Base-by-base conservation (phyloP, 129 eudicot genomes). In the Pittosporum tobira region DNA sequence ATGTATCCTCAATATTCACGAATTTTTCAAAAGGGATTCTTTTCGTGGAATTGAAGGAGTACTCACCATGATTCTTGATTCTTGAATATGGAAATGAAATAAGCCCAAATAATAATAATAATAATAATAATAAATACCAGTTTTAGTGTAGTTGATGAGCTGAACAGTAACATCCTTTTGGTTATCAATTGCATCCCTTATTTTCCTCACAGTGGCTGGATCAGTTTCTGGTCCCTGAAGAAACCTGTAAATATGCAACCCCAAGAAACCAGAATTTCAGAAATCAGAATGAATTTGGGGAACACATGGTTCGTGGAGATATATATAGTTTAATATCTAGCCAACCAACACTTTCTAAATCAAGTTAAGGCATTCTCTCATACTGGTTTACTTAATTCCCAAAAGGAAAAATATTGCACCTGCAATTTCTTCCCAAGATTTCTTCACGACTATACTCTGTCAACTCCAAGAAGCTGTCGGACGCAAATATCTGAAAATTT, bases 161-260 rank as follows among this genome's bases (percentile, higher is more conserved):
- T 93, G 99, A 60, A 93, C 93, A 6, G 96, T 87, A 66, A 93
- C 96, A 26, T 87, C 96, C 28, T 71, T 87, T 77, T 93, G 96
- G 66, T 72, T 84, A 64, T 93, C 86, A 53, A 93, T 93, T 20
- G 99, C 99, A 5, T 81, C 71, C 66, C 96, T 79, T 50, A 93
- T 93, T 71, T 93, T 87, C 67, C 65, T 80, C 61, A 93, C 99
- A 1, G 96, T 84, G 6, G 89, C 71, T 21, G 96, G 96, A 75
- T 93, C 99, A 62, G 99, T 93, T 84, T 93, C 99, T 6, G 99
- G 99, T 2, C 99, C 99, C 76, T 87, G 99, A 60, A 93, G 96
- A 68, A 93, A 93, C 80, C 99, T 93, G 62, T 28, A 48, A 58
- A 13, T 47, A 28, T 53, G 28, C 24, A 8, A 7, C 25, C 42